These are phyloP conservation scores for Xylariales sp. DNA, from an alignment of 2,329 filamentous ascomycete genomes.

Conservation along the genomic window DNA sequence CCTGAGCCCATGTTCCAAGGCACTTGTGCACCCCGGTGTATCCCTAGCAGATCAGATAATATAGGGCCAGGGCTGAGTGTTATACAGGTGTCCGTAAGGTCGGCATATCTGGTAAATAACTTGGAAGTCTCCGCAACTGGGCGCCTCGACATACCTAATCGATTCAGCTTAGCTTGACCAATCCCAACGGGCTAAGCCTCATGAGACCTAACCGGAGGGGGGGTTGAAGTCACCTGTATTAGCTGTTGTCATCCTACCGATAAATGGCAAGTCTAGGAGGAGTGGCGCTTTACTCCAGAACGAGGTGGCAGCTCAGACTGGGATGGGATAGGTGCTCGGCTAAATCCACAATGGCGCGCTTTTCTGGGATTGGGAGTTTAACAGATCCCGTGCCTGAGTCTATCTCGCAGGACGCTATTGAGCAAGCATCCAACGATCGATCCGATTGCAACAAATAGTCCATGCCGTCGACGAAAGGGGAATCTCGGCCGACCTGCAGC, in stretches of 20 bases:
- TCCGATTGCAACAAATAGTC: constrained; percentile 18
- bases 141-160: constrained; percentile 14
- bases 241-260: constrained; percentile 18
- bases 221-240: constrained; percentile 5
- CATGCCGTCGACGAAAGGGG: constrained; percentile 27
- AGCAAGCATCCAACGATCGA: constrained; percentile 3
- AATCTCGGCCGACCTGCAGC: constrained; percentile 23
- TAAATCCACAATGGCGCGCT: constrained; percentile 22
- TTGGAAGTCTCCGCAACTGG: constrained; percentile 18
- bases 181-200: constrained; percentile 12
- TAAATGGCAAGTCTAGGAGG: constrained; percentile 28
- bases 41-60: constrained; percentile 19
- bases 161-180: constrained; percentile 23
- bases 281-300: constrained; percentile 4
- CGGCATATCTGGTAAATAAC: neutral
- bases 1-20: constrained; percentile 15
- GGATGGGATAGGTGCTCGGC: constrained; percentile 21
- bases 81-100: constrained; percentile 7
- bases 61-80: constrained; percentile 26
- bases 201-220: constrained; percentile 17
- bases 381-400: constrained; percentile 36
- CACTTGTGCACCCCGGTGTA: constrained; percentile 19
- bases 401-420: constrained; percentile 24
- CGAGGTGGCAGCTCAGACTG: neutral
- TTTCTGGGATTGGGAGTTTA: constrained; percentile 17